Conservation (phyloP, 2,329 filamentous ascomycete genomes). For the Chaetomium strumarium region DNA sequence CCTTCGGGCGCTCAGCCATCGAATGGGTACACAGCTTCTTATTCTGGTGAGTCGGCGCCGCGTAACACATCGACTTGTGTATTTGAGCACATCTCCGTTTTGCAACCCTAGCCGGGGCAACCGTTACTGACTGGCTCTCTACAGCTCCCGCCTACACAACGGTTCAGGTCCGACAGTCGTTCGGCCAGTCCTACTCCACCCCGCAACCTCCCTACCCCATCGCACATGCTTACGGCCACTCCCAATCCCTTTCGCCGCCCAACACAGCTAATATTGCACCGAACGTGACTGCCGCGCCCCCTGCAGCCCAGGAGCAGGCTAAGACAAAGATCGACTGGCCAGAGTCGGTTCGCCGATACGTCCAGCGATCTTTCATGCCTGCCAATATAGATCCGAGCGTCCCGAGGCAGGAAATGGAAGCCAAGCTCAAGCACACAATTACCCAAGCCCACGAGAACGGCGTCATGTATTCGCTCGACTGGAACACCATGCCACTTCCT, state of each 20-base stretch:
- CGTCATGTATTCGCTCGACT: constrained; percentile 69
- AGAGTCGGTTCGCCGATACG: constrained; percentile 76
- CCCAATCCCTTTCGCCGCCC: constrained; percentile 23
- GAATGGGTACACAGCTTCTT: constrained; percentile 30
- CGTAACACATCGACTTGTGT: neutral
- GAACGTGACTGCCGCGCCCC: constrained; percentile 10
- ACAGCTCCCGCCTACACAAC: constrained; percentile 52
- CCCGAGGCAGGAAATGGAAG: constrained; percentile 65
- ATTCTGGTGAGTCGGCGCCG: constrained; percentile 14
- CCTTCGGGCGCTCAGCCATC: constrained; percentile 37
- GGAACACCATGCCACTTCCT: constrained; percentile 76
- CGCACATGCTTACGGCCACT: constrained; percentile 23
- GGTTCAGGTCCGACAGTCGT: constrained; percentile 57
- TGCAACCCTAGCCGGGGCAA: neutral
- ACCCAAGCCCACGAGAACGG: constrained; percentile 70
- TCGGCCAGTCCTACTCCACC: constrained; percentile 40
- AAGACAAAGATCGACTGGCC: constrained; percentile 72
- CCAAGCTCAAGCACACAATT: constrained; percentile 80
- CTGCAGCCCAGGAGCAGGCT: constrained; percentile 22
- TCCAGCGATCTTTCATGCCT: constrained; percentile 79
- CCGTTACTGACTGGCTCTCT: neutral
- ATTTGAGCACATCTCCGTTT: constrained; percentile 3
- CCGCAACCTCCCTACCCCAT: constrained; percentile 29
- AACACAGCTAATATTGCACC: constrained; percentile 26
- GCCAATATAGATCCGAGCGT: constrained; percentile 62